A percentile compares a stretch with the other conserved stretches of the same genome.
phyloP scores from a whole-genome alignment of 2,329 filamentous ascomycete species.

The Coniochaeta ligniaria region DNA sequence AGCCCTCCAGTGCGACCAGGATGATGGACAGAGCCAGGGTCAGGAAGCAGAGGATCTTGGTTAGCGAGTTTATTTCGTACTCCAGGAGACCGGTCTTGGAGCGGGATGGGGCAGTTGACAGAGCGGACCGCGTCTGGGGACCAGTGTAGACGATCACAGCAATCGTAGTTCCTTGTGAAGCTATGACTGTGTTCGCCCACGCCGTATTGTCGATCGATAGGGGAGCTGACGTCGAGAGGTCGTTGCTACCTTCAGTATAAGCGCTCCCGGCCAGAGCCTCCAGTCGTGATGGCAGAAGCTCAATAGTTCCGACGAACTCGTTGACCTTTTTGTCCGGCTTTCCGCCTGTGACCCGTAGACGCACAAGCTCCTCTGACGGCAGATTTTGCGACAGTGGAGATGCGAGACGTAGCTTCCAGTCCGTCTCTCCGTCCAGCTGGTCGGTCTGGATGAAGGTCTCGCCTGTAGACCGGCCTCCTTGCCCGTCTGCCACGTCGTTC shows the following conservation, averaged over 20 bases:
- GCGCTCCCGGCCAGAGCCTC: conserved; percentile 28
- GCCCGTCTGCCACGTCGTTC: conserved; percentile 18
- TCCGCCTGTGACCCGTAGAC: conserved; percentile 68
- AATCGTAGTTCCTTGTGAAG: conserved; percentile 81
- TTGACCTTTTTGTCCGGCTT: conserved; percentile 93
- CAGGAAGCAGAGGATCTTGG: conserved; percentile 88
- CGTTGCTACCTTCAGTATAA: conserved; percentile 18
- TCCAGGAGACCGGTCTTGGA: conserved; percentile 93
- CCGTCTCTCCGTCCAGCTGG: conserved; percentile 94
- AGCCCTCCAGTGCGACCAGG: conserved; percentile 80
- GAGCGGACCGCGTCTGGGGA: conserved; percentile 83
- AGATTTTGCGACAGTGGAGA: conserved; percentile 81
- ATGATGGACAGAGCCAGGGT: conserved; percentile 82
- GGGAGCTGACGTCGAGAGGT: conserved; percentile 52
- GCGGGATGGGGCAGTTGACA: conserved; percentile 85
- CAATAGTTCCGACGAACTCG: conserved; percentile 85
- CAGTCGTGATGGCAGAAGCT: conserved; percentile 54
- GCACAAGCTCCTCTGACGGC: conserved; percentile 61
- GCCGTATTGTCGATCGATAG: conserved; percentile 95
- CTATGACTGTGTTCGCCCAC: conserved; percentile 96
- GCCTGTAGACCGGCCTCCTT: conserved; percentile 44
- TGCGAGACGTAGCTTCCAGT: conserved; percentile 92
- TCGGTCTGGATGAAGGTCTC: conserved; percentile 98
- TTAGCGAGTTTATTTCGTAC: conserved; percentile 93
- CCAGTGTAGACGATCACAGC: conserved; percentile 94